A percentile compares a stretch with the other conserved stretches of the same genome.
Evolutionary conservation across 2,329 filamentous ascomycete species (phyloP).

Genomic region (Aspergillus tubingensis): DNA sequence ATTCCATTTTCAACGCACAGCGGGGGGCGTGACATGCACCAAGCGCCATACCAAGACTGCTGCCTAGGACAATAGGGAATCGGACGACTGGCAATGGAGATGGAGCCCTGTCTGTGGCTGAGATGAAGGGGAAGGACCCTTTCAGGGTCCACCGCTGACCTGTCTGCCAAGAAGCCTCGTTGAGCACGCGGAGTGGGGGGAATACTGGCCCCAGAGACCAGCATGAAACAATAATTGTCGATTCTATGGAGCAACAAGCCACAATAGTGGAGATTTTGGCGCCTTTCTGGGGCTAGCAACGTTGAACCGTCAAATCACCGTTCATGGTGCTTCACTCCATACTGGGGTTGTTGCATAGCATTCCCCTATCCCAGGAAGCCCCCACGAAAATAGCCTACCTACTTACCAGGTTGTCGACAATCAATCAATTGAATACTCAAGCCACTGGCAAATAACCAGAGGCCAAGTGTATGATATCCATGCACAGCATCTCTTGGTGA

Average conservation of each 20-base stretch:
- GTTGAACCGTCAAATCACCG: conserved; percentile 1
- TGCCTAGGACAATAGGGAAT: not conserved
- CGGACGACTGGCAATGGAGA: not conserved
- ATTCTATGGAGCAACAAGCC: not conserved
- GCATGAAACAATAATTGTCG: conserved; percentile 7
- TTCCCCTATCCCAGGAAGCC: not conserved
- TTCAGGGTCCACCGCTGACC: conserved; percentile 16
- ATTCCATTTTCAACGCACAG: not conserved
- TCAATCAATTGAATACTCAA: not conserved
- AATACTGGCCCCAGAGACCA: conserved; percentile 2
- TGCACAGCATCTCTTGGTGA: not conserved
- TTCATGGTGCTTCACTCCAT: not conserved
- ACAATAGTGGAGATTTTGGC: conserved; percentile 3
- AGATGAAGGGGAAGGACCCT: conserved; percentile 4
- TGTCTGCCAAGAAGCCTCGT: conserved; percentile 15
- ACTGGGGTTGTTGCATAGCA: conserved; percentile 1
- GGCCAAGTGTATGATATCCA: conserved; percentile 10
- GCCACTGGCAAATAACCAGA: conserved; percentile 9
- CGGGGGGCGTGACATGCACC: not conserved
- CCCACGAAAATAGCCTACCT: not conserved
- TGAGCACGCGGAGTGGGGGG: conserved; percentile 13
- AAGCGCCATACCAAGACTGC: conserved; percentile 2
- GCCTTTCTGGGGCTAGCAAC: conserved; percentile 2
- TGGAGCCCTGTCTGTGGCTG: not conserved
- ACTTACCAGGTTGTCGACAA: not conserved